Evolutionary conservation across 2,329 filamentous ascomycete genomes (phyloP), one percentile per base, ranked within the genome.

Genomic region (Apiospora aurea): DNA sequence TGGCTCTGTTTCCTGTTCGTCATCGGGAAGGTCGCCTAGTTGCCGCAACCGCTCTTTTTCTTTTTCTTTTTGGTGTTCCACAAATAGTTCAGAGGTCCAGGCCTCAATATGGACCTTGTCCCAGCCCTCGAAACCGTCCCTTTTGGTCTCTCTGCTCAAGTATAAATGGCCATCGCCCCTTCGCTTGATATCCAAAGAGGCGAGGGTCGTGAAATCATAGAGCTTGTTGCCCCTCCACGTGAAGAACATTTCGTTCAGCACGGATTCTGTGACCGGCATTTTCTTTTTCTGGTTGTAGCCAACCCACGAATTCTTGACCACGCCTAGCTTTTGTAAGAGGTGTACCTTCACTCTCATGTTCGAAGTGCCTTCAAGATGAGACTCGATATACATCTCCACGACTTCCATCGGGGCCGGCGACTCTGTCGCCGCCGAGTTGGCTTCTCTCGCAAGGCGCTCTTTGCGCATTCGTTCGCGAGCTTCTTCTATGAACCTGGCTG

Each of bases 171-270:
- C 86, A 6, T 86, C 81, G 16, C 78, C 77, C 14, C 83, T 80
- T 0, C 85, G 83, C 11, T 82, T 79, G 66, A 96, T 87, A 8
- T 91, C 91, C 8, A 97, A 83, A 67, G 88, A 91, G 70, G 87
- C 86, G 72, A 94, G 91, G 1, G 92, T 95, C 6, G 93, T 94
- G n/a, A 89, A 88, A 75, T 93, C 90, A 79, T 93, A 97, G 3
- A 97, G 82, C 72, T 90, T 89, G 72, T 89, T 89, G 38, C 89
- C 88, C 74, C 91, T 91, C 92, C 94, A 97, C 0, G 94, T 96
- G 71, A 98, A 87, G 76, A 96, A 92, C 24, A 97, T 84, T 0
- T 85, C 83, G 5, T 87, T 82, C 2, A 86, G 81, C 34, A 86
- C 79, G 2, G 87, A 83, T 2, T 80, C 75, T 2, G 81, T 75